A percentile compares a stretch with the other conserved stretches of the same genome.
These are phyloP conservation scores for Daldinia grandis DNA, from an alignment of 495 filamentous ascomycete species.

Conservation along the genomic window DNA sequence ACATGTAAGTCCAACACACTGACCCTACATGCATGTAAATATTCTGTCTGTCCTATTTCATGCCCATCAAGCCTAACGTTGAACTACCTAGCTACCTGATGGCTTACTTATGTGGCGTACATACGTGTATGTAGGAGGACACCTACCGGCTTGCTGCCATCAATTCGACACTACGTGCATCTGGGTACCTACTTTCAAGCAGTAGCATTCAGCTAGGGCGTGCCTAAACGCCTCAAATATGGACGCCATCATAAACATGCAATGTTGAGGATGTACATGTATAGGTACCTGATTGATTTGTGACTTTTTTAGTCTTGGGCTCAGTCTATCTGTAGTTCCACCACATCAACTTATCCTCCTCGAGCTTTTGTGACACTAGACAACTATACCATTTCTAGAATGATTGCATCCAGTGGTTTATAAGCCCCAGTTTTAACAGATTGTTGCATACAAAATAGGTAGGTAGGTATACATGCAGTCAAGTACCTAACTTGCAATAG, in stretches of 20 bases:
- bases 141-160: not conserved
- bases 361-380: conserved; percentile 14
- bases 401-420: too few relatives aligned
- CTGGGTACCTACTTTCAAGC: not conserved
- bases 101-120: not conserved
- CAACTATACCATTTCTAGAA: not conserved
- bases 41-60: too few relatives aligned
- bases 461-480: too few relatives aligned
- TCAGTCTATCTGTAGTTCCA: conserved; percentile 13
- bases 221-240: too few relatives aligned
- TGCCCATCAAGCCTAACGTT: not conserved
- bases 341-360: conserved; percentile 27
- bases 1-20: not conserved
- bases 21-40: not conserved
- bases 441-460: too few relatives aligned
- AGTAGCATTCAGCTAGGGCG: not conserved
- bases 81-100: not conserved
- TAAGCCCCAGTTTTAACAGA: too few relatives aligned
- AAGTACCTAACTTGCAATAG: not conserved
- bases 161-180: not conserved
- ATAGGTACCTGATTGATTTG: too few relatives aligned
- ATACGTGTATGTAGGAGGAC: not conserved
- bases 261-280: too few relatives aligned
- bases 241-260: too few relatives aligned
- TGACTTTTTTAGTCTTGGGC: too few relatives aligned